Base-by-base conservation (phyloP, 257 asterid genomes). In the Ligustrum vulgare region DNA sequence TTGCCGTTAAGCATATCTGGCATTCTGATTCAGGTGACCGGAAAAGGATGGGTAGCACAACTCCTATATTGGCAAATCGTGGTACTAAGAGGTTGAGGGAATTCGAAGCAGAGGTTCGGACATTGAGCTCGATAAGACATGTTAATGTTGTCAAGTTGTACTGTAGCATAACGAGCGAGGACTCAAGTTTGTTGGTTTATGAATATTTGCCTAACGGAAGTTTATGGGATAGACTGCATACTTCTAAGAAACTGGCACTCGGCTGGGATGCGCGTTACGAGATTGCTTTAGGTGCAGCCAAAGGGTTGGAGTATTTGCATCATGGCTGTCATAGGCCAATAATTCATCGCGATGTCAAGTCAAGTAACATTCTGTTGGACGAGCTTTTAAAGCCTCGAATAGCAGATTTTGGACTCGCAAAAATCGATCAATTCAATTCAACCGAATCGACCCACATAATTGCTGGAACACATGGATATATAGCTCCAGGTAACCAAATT, bases 141-240 rank as follows among this genome's bases (percentile, higher is more conserved):
- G 74, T 92, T 28, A 94, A 94, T 74, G 98, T 94, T 71, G 98
- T 94, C 80, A 94, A 94, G 76, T 8, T 94, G 58, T 92, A 79
- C 28, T 91, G 98, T 73, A 88, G 98, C 75, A 91, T 92, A 54
- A 88, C 89, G 3, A 91, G 98, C 36, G 98, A 92, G 78, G 97
- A 89, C 64, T 94, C 98, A 0, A 94, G 95, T 75, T 71, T 94
- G 87, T 68, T 94, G 83, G 98, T 94, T 2, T 94, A 94, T 43
- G 98, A 94, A 81, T 94, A 89, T 69, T 83, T 94, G 97, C 97
- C 96, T 0, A 94, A 94, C 56, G 98, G 98, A 31, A 92, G 98
- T 71, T 68, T 94, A 16, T 94, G 98, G 98, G 98, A 94, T 71
- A 84, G 86, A 22, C 63, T 94, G 76, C 98, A 94, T 68, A 68